phyloP scores from a whole-genome alignment of 1,284 basidiomycete species.

The Leccinum pachyderme region DNA sequence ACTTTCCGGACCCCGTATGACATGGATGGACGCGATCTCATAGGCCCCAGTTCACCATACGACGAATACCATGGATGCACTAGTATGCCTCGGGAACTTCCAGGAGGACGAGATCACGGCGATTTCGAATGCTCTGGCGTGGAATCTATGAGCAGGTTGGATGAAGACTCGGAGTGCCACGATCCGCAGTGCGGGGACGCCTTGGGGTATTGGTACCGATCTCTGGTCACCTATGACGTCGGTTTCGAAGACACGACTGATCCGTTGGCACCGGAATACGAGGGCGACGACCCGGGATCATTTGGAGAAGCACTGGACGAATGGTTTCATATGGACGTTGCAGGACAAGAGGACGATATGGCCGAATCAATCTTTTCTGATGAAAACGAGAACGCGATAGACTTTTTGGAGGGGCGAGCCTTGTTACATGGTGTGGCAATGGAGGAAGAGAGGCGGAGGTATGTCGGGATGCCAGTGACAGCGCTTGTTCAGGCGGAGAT shows the following conservation, averaged over 20 bases:
- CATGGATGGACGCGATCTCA: constrained; percentile 8
- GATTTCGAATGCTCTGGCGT: neutral
- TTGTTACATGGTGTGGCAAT: constrained; percentile 35
- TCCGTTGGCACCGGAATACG: constrained; percentile 5
- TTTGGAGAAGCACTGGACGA: neutral
- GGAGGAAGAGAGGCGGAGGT: neutral
- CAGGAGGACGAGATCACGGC: neutral
- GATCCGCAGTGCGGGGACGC: neutral
- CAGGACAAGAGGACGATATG: neutral
- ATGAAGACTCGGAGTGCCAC: neutral
- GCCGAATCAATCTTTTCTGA: neutral
- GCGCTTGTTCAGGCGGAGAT: constrained; percentile 45
- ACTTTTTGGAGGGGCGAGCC: constrained; percentile 47
- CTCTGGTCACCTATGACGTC: constrained; percentile 5
- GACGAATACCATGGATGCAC: constrained; percentile 4
- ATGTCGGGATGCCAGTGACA: constrained; percentile 12
- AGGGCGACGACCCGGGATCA: neutral
- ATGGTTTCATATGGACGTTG: neutral
- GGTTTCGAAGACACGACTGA: neutral
- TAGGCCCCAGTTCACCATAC: constrained; percentile 10
- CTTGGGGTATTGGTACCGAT: constrained; percentile 3
- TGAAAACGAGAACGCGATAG: constrained; percentile 4
- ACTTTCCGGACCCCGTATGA: constrained; percentile 14
- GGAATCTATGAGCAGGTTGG: neutral
- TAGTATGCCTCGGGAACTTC: neutral